Evolutionary conservation across 495 filamentous ascomycete genomes (phyloP).

Genomic region (Friedmanniomyces simplex): DNA sequence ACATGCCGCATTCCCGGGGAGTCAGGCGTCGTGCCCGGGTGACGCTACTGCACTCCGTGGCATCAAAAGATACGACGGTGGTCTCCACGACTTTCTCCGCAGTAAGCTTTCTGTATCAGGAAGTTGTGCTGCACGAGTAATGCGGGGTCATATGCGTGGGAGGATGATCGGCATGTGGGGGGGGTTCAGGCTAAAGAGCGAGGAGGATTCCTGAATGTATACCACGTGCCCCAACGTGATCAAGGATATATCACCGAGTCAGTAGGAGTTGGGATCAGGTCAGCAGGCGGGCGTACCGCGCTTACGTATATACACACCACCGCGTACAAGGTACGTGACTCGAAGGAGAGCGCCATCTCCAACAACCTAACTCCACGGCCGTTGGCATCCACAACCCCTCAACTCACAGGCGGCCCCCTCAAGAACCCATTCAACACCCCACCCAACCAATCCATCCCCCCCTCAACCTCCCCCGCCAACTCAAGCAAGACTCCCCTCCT

Average conservation of each 20-base stretch:
- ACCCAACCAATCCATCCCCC: constrained; percentile 19
- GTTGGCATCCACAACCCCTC: too few species aligned
- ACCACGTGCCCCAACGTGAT: not conserved
- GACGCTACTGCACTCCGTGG: not conserved
- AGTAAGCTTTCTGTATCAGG: not conserved
- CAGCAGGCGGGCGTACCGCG: too few species aligned
- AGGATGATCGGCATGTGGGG: not conserved
- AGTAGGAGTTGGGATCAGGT: too few species aligned
- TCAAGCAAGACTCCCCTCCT: constrained; percentile 17
- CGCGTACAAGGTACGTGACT: too few species aligned
- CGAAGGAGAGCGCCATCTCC: too few species aligned
- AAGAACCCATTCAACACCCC: constrained; percentile 9
- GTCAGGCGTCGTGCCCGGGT: not conserved
- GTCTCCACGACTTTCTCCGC: not conserved
- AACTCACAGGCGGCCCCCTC: not conserved
- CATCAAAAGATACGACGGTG: too few species aligned
- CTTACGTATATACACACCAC: too few species aligned
- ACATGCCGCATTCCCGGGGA: not conserved
- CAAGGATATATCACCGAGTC: too few species aligned
- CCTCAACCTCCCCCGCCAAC: constrained; percentile 13
- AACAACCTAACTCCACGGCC: too few species aligned
- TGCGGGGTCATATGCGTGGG: not conserved
- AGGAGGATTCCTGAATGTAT: not conserved
- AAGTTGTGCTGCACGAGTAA: not conserved
- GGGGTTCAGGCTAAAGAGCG: not conserved